phyloP scores from a whole-genome alignment of 2,329 filamentous ascomycete genomes.

The Cryphonectria nitschkei region DNA sequence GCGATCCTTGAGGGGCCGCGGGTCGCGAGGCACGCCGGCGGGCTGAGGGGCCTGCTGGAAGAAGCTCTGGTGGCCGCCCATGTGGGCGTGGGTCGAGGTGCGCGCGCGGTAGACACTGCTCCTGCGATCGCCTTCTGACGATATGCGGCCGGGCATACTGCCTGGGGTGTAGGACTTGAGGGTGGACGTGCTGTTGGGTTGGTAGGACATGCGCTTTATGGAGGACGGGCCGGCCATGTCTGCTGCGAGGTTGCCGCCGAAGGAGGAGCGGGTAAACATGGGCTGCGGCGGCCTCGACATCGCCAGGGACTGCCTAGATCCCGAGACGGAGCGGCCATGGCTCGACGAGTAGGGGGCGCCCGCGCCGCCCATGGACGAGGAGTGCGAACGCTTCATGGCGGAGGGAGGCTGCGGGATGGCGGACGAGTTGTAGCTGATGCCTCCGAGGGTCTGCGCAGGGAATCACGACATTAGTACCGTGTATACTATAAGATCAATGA shows the following conservation, averaged over 20 bases:
- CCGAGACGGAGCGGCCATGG: conserved; percentile 82
- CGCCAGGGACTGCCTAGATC: conserved; percentile 83
- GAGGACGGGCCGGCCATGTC: conserved; percentile 83
- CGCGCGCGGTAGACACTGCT: conserved; percentile 81
- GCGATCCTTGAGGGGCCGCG: conserved; percentile 81
- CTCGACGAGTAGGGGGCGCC: conserved; percentile 67
- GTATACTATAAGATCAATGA: not conserved
- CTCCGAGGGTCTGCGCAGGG: conserved; percentile 73
- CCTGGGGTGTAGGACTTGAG: conserved; percentile 73
- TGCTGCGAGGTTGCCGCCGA: conserved; percentile 72
- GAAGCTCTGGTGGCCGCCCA: conserved; percentile 81
- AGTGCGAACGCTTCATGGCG: conserved; percentile 90
- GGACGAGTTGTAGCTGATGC: conserved; percentile 75
- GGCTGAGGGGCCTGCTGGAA: conserved; percentile 85
- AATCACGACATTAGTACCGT: conserved; percentile 8
- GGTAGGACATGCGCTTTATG: conserved; percentile 80
- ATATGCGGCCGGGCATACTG: conserved; percentile 48
- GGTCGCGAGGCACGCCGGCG: conserved; percentile 83
- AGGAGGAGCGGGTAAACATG: conserved; percentile 82
- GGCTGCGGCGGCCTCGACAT: conserved; percentile 83
- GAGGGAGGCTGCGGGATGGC: conserved; percentile 89
- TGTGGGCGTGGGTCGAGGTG: conserved; percentile 69
- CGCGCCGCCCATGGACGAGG: conserved; percentile 65
- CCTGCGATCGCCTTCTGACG: conserved; percentile 62
- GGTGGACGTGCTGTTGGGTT: conserved; percentile 61